These are phyloP conservation scores for Monascus purpureus DNA, from an alignment of 495 filamentous ascomycete genomes.

Conservation along the genomic window DNA sequence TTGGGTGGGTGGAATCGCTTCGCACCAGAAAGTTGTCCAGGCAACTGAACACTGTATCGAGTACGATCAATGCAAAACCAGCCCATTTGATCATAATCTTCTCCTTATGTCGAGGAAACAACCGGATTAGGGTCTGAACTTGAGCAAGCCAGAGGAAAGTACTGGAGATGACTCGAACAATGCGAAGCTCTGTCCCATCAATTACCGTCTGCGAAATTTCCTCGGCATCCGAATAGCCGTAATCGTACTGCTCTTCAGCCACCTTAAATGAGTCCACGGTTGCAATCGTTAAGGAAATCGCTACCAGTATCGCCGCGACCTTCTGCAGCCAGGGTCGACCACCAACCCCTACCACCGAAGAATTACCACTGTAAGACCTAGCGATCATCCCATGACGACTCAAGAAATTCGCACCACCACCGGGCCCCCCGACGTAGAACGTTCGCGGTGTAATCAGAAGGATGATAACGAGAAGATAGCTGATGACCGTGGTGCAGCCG, in stretches of 20 bases:
- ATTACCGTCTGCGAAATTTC: slow-evolving; percentile 61
- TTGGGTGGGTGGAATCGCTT: slow-evolving; percentile 44
- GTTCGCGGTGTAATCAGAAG: slow-evolving; percentile 84
- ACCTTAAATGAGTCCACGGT: slow-evolving; percentile 78
- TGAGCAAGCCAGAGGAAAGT: slow-evolving; percentile 96
- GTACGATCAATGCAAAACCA: slow-evolving; percentile 78
- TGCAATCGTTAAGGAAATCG: slow-evolving; percentile 83
- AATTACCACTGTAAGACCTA: slow-evolving; percentile 49
- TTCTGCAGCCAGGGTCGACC: slow-evolving; percentile 94
- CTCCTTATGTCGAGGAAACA: slow-evolving; percentile 93
- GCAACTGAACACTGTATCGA: slow-evolving; percentile 79
- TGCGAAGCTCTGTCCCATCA: slow-evolving; percentile 66
- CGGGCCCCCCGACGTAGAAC: slow-evolving; percentile 68
- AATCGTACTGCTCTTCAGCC: slow-evolving; percentile 63
- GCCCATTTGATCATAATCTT: slow-evolving; percentile 99
- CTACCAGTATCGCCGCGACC: slow-evolving; percentile 78
- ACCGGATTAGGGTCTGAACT: slow-evolving; percentile 85
- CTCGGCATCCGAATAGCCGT: slow-evolving; percentile 57
- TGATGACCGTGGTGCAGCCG: slow-evolving; percentile 77
- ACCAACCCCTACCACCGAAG: slow-evolving; percentile 72
- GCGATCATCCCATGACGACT: slow-evolving; percentile 75
- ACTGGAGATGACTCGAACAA: slow-evolving; percentile 83
- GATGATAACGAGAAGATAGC: slow-evolving; percentile 88
- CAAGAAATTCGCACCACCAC: slow-evolving; percentile 53
- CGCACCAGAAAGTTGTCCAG: slow-evolving; percentile 71